These are phyloP conservation scores for Trichoderma sp. DNA, from an alignment of 2,329 filamentous ascomycete species.

Conservation along the genomic window DNA sequence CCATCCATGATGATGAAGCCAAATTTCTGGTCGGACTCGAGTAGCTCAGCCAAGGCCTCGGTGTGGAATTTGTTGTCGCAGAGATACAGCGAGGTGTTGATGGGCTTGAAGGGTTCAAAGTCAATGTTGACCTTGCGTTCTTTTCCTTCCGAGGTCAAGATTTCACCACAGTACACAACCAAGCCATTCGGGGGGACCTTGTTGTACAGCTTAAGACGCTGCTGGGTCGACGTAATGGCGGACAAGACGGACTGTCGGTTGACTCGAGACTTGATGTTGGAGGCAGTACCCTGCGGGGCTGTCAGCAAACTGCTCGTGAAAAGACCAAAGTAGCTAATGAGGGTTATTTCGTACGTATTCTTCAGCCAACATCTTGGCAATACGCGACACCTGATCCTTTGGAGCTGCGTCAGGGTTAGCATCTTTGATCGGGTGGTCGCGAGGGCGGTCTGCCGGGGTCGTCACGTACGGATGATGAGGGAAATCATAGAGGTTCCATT, in stretches of 20 bases:
- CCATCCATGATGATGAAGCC: slow-evolving; percentile 99
- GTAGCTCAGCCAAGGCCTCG: slow-evolving; percentile 90
- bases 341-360: slow-evolving; percentile 70
- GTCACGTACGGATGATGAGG: slow-evolving; percentile 84
- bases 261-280: slow-evolving; percentile 99
- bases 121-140: slow-evolving; percentile 99
- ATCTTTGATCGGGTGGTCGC: neutral
- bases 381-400: slow-evolving; percentile 95
- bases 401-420: slow-evolving; percentile 58
- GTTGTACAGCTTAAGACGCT: slow-evolving; percentile 98
- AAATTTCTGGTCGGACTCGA: slow-evolving; percentile 98
- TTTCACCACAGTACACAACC: slow-evolving; percentile 99
- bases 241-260: slow-evolving; percentile 97
- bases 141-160: slow-evolving; percentile 96
- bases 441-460: neutral
- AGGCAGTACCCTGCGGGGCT: slow-evolving; percentile 80
- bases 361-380: slow-evolving; percentile 99
- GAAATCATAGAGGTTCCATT: slow-evolving; percentile 99
- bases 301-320: slow-evolving; percentile 23
- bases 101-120: slow-evolving; percentile 99
- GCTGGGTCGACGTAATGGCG: slow-evolving; percentile 97
- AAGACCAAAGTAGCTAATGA: neutral
- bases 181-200: slow-evolving; percentile 97
- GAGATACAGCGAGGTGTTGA: slow-evolving; percentile 98
- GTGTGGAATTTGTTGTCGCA: slow-evolving; percentile 99